A percentile compares a stretch with the other conserved stretches of the same genome.
Evolutionary conservation across 108 stramenopile species (phyloP).

Genomic region (Aurantiochytrium sp.): DNA sequence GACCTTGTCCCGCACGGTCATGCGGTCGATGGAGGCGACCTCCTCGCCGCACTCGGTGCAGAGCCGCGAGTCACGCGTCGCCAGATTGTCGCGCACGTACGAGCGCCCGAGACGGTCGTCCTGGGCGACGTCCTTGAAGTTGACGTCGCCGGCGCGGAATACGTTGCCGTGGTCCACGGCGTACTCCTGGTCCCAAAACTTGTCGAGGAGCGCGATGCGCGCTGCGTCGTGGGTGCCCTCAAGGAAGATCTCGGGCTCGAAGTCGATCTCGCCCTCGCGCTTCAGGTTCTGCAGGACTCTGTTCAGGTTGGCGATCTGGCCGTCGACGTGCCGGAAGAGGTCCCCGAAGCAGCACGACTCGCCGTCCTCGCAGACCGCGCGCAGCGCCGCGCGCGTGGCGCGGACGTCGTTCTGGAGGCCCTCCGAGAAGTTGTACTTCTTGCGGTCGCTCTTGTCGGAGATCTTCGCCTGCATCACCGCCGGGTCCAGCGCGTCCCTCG

Average conservation of each 20-base stretch:
- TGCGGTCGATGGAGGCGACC: not conserved
- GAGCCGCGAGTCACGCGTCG: not conserved
- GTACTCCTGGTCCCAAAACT: slow-evolving; percentile 22
- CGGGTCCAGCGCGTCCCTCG: not conserved
- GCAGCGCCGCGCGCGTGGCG: not conserved
- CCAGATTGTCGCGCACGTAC: not conserved
- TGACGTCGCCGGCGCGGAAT: not conserved
- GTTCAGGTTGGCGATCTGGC: slow-evolving; percentile 15
- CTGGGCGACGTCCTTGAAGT: not conserved
- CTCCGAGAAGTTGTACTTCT: slow-evolving; percentile 13
- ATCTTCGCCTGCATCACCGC: not conserved
- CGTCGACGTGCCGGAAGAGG: not conserved
- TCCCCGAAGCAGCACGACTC: not conserved
- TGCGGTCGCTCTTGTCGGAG: slow-evolving; percentile 11
- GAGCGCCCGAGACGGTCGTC: not conserved
- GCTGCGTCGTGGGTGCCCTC: not conserved
- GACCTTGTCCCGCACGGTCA: not conserved
- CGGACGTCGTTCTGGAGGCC: not conserved
- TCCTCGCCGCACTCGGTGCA: not conserved
- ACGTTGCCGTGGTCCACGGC: not conserved
- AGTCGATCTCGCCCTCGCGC: slow-evolving; percentile 7
- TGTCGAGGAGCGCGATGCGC: not conserved
- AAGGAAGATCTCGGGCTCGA: not conserved
- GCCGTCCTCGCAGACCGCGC: not conserved
- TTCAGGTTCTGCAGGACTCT: slow-evolving; percentile 20